Percentiles rank a stretch among this genome's conserved stretches.
Conservation (phyloP, 164 flowering plant species). For the Annona squamosa region DNA sequence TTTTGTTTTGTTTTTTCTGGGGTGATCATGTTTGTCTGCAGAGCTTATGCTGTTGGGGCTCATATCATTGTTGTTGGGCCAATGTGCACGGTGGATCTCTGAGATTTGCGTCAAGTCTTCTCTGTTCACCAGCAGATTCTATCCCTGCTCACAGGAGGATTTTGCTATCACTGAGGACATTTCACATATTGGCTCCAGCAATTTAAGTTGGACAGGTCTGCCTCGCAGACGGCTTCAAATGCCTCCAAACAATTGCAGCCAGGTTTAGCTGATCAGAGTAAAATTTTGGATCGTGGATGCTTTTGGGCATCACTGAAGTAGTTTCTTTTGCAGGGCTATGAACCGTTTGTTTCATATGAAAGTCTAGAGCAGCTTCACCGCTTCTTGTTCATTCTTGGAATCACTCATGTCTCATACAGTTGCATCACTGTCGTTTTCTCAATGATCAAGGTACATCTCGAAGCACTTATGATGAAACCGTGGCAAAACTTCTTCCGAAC, state of each 20-base stretch:
- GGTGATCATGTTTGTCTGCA: constrained; percentile 1
- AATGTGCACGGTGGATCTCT: constrained; percentile 73
- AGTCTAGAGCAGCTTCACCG: constrained; percentile 93
- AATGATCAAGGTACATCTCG: constrained; percentile 62
- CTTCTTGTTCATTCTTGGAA: constrained; percentile 83
- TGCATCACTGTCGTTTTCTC: constrained; percentile 64
- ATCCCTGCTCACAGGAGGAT: constrained; percentile 56
- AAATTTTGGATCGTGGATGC: not conserved
- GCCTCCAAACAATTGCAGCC: constrained; percentile 46
- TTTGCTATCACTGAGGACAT: constrained; percentile 16
- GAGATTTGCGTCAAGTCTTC: constrained; percentile 82
- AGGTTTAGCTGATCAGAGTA: constrained; percentile 20
- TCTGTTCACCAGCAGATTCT: constrained; percentile 67
- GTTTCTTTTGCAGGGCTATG: constrained; percentile 55
- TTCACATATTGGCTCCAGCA: constrained; percentile 16
- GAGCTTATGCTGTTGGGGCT: constrained; percentile 97
- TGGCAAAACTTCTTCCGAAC: not conserved
- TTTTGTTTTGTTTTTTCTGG: not conserved
- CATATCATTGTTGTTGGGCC: constrained; percentile 83
- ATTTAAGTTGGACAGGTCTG: constrained; percentile 28
- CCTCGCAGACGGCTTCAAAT: constrained; percentile 17
- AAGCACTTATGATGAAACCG: not conserved
- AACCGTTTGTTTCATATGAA: constrained; percentile 84
- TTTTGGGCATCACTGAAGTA: not conserved
- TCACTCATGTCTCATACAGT: constrained; percentile 87